These are phyloP conservation scores for Shiraia sp. DNA, from an alignment of 2,329 filamentous ascomycete genomes.

Conservation along the genomic window DNA sequence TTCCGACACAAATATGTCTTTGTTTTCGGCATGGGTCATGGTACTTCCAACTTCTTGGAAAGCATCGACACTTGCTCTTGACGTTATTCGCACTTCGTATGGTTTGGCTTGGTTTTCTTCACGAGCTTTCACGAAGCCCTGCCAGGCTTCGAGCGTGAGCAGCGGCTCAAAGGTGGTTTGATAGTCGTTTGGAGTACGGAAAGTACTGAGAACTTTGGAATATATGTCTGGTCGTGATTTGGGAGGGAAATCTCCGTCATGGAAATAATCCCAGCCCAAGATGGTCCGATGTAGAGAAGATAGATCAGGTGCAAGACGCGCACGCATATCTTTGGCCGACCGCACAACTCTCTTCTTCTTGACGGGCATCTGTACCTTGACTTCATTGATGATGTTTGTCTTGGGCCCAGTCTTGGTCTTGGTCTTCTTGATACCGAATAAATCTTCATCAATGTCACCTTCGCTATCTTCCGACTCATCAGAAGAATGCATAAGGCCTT, in stretches of 20 bases:
- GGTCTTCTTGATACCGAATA: conserved; percentile 62
- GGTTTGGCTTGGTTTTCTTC: conserved; percentile 81
- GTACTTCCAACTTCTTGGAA: conserved; percentile 90
- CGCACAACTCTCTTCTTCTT: conserved; percentile 81
- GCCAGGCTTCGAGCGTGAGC: conserved; percentile 92
- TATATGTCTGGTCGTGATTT: conserved; percentile 70
- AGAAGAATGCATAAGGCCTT: conserved; percentile 86
- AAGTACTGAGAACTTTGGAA: conserved; percentile 75
- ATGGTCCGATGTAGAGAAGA: conserved; percentile 82
- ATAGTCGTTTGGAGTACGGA: conserved; percentile 76
- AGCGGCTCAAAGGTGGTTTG: conserved; percentile 89
- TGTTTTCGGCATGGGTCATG: conserved; percentile 71
- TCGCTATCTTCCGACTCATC: conserved; percentile 67
- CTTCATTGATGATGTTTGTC: conserved; percentile 43
- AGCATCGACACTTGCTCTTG: conserved; percentile 85
- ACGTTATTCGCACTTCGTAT: conserved; percentile 86
- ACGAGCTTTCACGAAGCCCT: conserved; percentile 85
- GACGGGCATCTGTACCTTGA: conserved; percentile 65
- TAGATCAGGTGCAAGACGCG: conserved; percentile 87
- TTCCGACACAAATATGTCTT: conserved; percentile 74
- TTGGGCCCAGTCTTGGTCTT: conserved; percentile 46
- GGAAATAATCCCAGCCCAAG: conserved; percentile 93
- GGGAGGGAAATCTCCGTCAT: conserved; percentile 83
- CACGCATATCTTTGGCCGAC: conserved; percentile 90
- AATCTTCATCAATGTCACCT: conserved; percentile 65